Evolutionary conservation across 2,329 filamentous ascomycete species (phyloP).

Genomic region (Ophiobolus disseminans): DNA sequence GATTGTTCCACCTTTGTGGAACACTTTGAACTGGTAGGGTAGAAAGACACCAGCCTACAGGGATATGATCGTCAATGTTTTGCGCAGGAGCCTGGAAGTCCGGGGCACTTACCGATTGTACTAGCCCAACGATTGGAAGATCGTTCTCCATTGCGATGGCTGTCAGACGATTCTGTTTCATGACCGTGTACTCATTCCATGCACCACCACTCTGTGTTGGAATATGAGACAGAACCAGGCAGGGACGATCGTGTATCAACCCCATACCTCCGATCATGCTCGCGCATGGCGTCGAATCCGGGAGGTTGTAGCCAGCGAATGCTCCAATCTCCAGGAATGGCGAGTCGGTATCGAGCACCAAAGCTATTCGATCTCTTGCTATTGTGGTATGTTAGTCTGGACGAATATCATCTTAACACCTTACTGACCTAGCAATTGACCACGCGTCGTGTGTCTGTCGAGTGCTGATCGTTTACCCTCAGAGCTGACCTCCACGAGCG

Average conservation of each 20-base stretch:
- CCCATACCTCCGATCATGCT: conserved; percentile 52
- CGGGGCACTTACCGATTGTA: conserved; percentile 43
- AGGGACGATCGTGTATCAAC: conserved; percentile 40
- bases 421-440: conserved; percentile 36
- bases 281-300: conserved; percentile 41
- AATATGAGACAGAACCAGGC: conserved; percentile 52
- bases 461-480: conserved; percentile 43
- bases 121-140: conserved; percentile 49
- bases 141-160: conserved; percentile 51
- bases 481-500: conserved; percentile 32
- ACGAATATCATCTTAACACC: not conserved
- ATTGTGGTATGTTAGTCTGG: not conserved
- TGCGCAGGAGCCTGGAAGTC: not conserved
- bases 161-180: conserved; percentile 49
- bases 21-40: conserved; percentile 56
- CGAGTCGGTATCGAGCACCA: conserved; percentile 49
- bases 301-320: conserved; percentile 47
- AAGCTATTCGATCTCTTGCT: conserved; percentile 50
- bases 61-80: not conserved
- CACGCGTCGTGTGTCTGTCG: conserved; percentile 34
- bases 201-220: conserved; percentile 53
- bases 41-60: conserved; percentile 51
- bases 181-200: conserved; percentile 50
- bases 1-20: conserved; percentile 53
- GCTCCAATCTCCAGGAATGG: conserved; percentile 51